Percentiles rank a stretch among this genome's conserved stretches.
Evolutionary conservation across 352 stramenopile genomes (phyloP).

Genomic region (Globisporangium mamillatum): DNA sequence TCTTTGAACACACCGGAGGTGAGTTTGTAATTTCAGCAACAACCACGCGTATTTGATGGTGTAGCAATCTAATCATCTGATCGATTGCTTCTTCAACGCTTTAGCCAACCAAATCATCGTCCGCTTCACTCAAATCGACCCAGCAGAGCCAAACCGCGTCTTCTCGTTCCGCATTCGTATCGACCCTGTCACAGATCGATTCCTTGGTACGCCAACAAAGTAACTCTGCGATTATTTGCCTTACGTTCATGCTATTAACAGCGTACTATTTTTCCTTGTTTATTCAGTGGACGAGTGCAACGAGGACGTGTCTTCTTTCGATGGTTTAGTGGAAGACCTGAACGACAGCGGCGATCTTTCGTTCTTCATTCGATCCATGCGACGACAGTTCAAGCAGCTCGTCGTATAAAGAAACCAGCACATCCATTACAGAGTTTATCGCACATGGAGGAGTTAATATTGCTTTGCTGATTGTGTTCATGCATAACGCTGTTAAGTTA

Average conservation of each 20-base stretch:
- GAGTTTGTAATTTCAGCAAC: neutral
- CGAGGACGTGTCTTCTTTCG: constrained; percentile 42
- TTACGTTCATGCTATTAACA: too few species aligned
- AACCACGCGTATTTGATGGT: neutral
- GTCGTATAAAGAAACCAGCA: constrained; percentile 20
- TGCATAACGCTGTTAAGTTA: neutral
- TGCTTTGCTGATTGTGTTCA: constrained; percentile 13
- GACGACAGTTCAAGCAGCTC: constrained; percentile 72
- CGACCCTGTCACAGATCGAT: constrained; percentile 48
- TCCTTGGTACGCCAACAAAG: constrained; percentile 38
- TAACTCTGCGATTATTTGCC: neutral
- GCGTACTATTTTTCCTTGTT: too few species aligned
- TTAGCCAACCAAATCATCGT: constrained; percentile 64
- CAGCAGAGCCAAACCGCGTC: constrained; percentile 43
- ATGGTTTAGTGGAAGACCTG: constrained; percentile 52
- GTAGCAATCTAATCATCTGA: constrained; percentile 51
- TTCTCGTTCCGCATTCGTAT: constrained; percentile 79
- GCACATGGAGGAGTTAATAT: constrained; percentile 3
- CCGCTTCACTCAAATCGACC: constrained; percentile 71
- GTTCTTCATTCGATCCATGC: constrained; percentile 77
- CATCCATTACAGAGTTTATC: neutral
- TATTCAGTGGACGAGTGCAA: constrained; percentile 62
- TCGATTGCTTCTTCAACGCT: constrained; percentile 4
- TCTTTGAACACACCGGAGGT: constrained; percentile 67
- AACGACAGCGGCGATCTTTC: constrained; percentile 69